Base-by-base conservation (phyloP, 148 eudicot genomes). In the Oxyria digyna region DNA sequence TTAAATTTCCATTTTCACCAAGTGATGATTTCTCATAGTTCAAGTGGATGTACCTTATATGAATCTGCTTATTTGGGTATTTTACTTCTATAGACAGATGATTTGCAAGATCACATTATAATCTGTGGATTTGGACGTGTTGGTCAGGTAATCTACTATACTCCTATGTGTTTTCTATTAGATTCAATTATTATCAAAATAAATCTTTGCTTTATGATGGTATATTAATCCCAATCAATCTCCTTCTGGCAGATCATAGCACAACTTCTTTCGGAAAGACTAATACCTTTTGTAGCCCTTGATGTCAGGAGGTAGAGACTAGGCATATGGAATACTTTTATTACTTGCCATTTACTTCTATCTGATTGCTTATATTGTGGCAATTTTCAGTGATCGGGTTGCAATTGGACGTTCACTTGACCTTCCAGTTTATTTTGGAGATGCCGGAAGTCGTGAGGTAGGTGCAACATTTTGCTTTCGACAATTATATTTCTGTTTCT, bases 391-490 rank as follows among this genome's bases (percentile, higher is more conserved):
- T 84, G 99, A 94, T 71, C 83, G 97, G 73, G 99, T 94, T 55
- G 85, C 99, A 62, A 73, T 91, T 69, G 99, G 99, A 27, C 99
- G 99, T 73, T 90, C 92, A 41, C 97, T 94, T 84, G 99, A 94
- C 74, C 97, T 94, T 78, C 99, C 99, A 18, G 99, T 94, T 35
- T 94, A 81, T 74, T 94, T 94, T 78, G 97, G 99, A 69, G 99
- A 94, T 85, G 96, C 97, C 74, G 99, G 97, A 74, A 94, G 99
- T 80, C 90, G 96, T 78, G 99, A 94, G 99, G 99, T 94, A 81
- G 77, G 26, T 74, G 24, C 40, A 67, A 27, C 64, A 59, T 31
- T 26, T 8, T 75, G 50, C 52, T 31, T 31, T 55, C 70, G 9
- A 59, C 6, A 3, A 27, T 57, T 57, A 29, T 13, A 6, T 24